Evolutionary conservation across 2,329 filamentous ascomycete genomes (phyloP), one percentile per base, ranked within the genome.

Genomic region (Claviceps spartinae): DNA sequence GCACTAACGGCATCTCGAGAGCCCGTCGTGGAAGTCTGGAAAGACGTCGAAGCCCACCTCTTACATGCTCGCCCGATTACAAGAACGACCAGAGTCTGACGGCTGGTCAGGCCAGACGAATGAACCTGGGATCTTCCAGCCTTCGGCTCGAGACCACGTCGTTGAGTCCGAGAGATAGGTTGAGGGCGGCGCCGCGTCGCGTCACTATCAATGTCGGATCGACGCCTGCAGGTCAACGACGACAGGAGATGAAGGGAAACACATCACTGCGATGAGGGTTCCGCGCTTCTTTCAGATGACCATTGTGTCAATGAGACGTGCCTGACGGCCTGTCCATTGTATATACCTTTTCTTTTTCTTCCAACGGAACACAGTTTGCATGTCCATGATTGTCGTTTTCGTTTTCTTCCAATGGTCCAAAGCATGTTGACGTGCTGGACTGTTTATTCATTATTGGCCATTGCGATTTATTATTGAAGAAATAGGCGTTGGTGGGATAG

Each of bases 1-100:
- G 65, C 57, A 68, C 74, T 6, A 79, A 79, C 60, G 78, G 77
- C 44, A 76, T 81, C 58, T 78, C 75, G 42, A 69, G 77, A 44
- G 68, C 77, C 51, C 69, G 77, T 42, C 69, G 76, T 41, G 70
- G 69, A 54, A 77, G 74, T 54, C 62, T 69, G 2, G 76, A 79
- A 62, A 68, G 74, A 47, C 69, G 74, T 38, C 68, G 71, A 49
- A 77, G 74, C 54, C 76, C 77, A 13, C 77, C 78, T 14, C 71
- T 80, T 58, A 62, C 68, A 37, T 79, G 75, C 63, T 75, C 75
- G 38, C 72, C 77, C 1, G 70, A 75, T 22, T 59, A 58, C 51
- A 66, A 62, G 49, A 55, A 61, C 16, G 65, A 69, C 24, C 65
- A 67, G 54, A 62, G 65, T 3, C 69, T 81, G 55, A 79, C 76